phyloP scores from a whole-genome alignment of 768 basidiomycete species.

The Trametes maxima region DNA sequence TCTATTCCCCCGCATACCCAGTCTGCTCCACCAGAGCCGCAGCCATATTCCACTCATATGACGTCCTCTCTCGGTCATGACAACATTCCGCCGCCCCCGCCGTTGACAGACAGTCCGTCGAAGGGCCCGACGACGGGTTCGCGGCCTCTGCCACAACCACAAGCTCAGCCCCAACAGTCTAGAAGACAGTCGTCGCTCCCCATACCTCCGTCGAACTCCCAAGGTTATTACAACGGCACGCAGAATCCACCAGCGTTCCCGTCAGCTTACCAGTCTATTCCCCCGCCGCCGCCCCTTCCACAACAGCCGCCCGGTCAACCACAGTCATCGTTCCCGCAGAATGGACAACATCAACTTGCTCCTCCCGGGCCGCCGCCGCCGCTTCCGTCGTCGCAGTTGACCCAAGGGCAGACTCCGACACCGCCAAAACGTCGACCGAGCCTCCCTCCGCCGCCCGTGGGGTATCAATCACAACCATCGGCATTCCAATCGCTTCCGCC shows the following conservation, averaged over 20 bases:
- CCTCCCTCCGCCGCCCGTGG: constrained; percentile 42
- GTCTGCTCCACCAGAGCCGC: constrained; percentile 37
- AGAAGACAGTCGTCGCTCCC: constrained; percentile 29
- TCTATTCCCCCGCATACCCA: constrained; percentile 35
- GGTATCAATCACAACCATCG: constrained; percentile 31
- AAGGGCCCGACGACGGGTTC: constrained; percentile 31
- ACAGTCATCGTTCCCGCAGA: constrained; percentile 24
- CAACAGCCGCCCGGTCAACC: constrained; percentile 14
- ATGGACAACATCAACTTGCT: constrained; percentile 13
- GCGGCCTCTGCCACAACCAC: constrained; percentile 27
- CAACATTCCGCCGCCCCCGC: constrained; percentile 40
- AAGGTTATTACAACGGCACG: constrained; percentile 18
- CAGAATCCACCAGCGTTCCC: constrained; percentile 20
- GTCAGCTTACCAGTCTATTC: constrained; percentile 21
- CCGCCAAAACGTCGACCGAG: constrained; percentile 44
- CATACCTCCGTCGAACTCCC: constrained; percentile 19
- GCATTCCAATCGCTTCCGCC: constrained; percentile 25
- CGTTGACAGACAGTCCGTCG: constrained; percentile 29
- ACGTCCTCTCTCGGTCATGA: constrained; percentile 37
- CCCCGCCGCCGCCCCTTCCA: constrained; percentile 27
- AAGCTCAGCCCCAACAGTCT: constrained; percentile 16
- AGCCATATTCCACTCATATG: constrained; percentile 7
- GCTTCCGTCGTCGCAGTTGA: constrained; percentile 23
- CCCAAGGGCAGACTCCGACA: constrained; percentile 13
- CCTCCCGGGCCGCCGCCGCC: constrained; percentile 34